Evolutionary conservation across 2,329 filamentous ascomycete species (phyloP).

Genomic region (Arthrobotrys pseudoclavata): DNA sequence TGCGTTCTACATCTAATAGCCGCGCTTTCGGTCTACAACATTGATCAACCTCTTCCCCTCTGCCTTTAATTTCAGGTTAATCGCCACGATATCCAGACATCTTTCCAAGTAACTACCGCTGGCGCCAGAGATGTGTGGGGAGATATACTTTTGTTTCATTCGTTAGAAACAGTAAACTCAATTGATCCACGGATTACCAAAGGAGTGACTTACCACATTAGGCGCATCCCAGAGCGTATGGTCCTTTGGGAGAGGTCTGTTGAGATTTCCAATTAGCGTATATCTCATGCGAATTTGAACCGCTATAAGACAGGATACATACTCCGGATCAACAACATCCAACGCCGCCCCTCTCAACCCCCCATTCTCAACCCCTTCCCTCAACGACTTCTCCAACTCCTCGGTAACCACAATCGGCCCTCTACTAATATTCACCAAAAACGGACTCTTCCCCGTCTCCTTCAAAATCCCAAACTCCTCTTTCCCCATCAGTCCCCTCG

Average conservation of each 20-base stretch:
- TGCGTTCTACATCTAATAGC: slow-evolving; percentile 69
- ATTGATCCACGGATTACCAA: neutral
- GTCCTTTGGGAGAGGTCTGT: slow-evolving; percentile 74
- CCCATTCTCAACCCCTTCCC: slow-evolving; percentile 67
- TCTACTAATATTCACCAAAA: slow-evolving; percentile 79
- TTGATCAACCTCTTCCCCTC: slow-evolving; percentile 74
- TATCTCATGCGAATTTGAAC: neutral
- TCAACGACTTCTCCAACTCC: slow-evolving; percentile 75
- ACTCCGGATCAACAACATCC: slow-evolving; percentile 83
- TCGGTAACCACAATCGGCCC: slow-evolving; percentile 75
- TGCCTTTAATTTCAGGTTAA: slow-evolving; percentile 72
- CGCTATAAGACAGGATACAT: neutral
- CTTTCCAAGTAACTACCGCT: slow-evolving; percentile 72
- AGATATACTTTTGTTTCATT: slow-evolving; percentile 44
- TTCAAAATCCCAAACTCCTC: slow-evolving; percentile 69
- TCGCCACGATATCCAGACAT: slow-evolving; percentile 72
- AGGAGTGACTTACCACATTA: slow-evolving; percentile 73
- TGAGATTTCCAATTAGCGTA: neutral
- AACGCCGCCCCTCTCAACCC: slow-evolving; percentile 77
- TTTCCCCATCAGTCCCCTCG: slow-evolving; percentile 70
- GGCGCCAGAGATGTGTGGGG: slow-evolving; percentile 72
- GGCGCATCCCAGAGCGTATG: slow-evolving; percentile 78
- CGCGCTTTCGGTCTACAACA: slow-evolving; percentile 73
- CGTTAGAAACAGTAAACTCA: slow-evolving; percentile 68
- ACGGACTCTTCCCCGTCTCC: slow-evolving; percentile 69